Evolutionary conservation across 805 yeast species (phyloP), one percentile per base, ranked within the genome.

Genomic region (Saccharomycopsis fermentans): DNA sequence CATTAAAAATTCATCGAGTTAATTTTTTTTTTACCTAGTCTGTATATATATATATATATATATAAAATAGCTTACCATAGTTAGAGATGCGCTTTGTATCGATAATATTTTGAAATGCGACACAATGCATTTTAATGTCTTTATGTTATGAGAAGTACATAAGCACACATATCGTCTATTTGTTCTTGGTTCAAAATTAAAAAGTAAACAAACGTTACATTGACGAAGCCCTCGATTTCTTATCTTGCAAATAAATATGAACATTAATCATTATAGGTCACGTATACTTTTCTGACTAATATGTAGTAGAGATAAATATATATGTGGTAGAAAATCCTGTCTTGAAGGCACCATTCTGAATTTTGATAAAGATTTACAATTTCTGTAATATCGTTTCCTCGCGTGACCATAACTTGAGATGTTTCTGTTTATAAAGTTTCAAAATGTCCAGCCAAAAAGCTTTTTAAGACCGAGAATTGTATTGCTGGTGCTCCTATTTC

Each of bases 401-500:
- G 17, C 29, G 6, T n/a, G n/a, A 43, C 9, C 12, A 16, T 21
- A 21, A 21, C 50, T 21, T 21, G 26, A 21, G 2, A 43, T 43
- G 50, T 43, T 21, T 14, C 24, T 12, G 24, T 6, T n/a, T 11
- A 17, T 24, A 21, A 21, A 43, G 5, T 21, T 43, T 21, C 29
- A 43, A 3, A 43, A 24, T 26, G 6, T 29, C 2, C 50, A 24
- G 50, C 50, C 50, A 43, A 43, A 21, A 43, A 43, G 16, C n/a
- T 21, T 43, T 2, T 43, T 43, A 24, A 43, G 26, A 11, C 50
- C 50, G 21, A 43, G 50, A 26, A 26, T 43, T 21, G 26, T 43
- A 43, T 9, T 43, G 12, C 50, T 43, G 50, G 50, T 62, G 60
- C 55, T 55, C 55, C 35, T 53, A 57, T 62, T 58, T 53, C 54